phyloP scores from a whole-genome alignment of 208 protist genomes.

The Crithidia thermophila region DNA sequence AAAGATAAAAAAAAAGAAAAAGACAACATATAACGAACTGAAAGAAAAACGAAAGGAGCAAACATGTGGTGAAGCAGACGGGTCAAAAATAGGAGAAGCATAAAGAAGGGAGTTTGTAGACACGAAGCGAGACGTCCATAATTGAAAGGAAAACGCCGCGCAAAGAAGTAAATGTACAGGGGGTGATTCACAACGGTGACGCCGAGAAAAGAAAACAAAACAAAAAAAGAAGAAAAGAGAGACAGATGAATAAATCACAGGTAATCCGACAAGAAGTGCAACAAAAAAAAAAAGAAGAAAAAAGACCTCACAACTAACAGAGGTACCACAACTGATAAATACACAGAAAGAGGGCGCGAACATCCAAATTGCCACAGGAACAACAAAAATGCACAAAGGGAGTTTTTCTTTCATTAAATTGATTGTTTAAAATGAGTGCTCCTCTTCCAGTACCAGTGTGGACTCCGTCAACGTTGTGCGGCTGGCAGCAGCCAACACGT shows the following conservation, averaged over 20 bases:
- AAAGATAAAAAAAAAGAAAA: too few species aligned
- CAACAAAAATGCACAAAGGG: constrained; percentile 7
- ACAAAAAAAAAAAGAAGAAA: constrained; percentile 9
- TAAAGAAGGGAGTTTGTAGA: too few species aligned
- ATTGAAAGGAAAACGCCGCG: too few species aligned
- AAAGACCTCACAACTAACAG: background rate
- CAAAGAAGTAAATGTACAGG: background rate
- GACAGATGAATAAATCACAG: background rate
- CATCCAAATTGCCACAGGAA: constrained; percentile 7
- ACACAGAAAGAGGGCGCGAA: background rate
- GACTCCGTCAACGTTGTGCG: constrained; percentile 5
- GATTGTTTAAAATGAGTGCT: constrained; percentile 29
- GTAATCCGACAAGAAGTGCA: background rate
- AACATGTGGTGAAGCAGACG: too few species aligned
- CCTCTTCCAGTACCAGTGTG: constrained; percentile 18
- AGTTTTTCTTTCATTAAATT: background rate
- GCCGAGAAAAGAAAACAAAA: background rate
- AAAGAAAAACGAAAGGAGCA: too few species aligned
- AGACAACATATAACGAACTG: too few species aligned
- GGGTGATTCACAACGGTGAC: too few species aligned
- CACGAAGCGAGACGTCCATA: too few species aligned
- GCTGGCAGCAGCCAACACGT: background rate
- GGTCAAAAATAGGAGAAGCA: too few species aligned
- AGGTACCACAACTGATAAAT: background rate
- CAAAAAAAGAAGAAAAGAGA: constrained; percentile 1